These are phyloP conservation scores for Neoascochyta sp. DNA, from an alignment of 2,329 filamentous ascomycete genomes.

Conservation along the genomic window DNA sequence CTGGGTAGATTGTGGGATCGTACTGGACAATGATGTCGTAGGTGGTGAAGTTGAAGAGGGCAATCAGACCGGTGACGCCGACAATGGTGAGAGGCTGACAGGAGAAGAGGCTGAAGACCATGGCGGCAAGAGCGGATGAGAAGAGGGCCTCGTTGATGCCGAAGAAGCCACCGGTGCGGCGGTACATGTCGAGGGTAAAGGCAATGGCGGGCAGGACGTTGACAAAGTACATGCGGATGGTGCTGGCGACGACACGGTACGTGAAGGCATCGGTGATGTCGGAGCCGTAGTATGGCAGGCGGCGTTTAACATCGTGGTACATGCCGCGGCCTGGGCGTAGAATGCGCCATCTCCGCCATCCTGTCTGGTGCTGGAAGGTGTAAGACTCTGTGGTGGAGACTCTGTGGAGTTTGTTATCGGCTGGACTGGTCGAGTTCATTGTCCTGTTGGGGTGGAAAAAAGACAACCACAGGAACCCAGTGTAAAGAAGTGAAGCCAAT, in stretches of 20 bases:
- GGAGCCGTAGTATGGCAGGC: slow-evolving; percentile 55
- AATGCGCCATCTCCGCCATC: slow-evolving; percentile 43
- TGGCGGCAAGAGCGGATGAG: slow-evolving; percentile 53
- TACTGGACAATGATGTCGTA: slow-evolving; percentile 54
- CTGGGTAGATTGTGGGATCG: slow-evolving; percentile 50
- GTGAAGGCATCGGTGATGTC: slow-evolving; percentile 55
- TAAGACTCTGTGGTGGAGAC: slow-evolving; percentile 25
- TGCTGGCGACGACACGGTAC: slow-evolving; percentile 54
- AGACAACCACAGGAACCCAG: too few species aligned
- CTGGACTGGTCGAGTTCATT: too few species aligned
- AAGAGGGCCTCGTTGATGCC: slow-evolving; percentile 57
- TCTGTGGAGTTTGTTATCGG: slow-evolving; percentile 9
- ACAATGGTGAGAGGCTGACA: slow-evolving; percentile 57
- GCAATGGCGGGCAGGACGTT: slow-evolving; percentile 57
- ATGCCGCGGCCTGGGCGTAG: slow-evolving; percentile 51
- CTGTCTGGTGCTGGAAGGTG: slow-evolving; percentile 36
- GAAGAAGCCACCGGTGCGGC: slow-evolving; percentile 53
- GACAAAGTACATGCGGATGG: slow-evolving; percentile 55
- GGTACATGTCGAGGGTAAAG: slow-evolving; percentile 57
- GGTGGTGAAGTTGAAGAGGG: slow-evolving; percentile 57
- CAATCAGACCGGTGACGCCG: slow-evolving; percentile 52
- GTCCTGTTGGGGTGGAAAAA: too few species aligned
- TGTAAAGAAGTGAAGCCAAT: too few species aligned
- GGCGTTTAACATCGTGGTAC: slow-evolving; percentile 52
- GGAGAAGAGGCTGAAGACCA: slow-evolving; percentile 52